These are phyloP conservation scores for Globisporangium megalacanthum DNA, from an alignment of 352 stramenopile species.

Conservation along the genomic window DNA sequence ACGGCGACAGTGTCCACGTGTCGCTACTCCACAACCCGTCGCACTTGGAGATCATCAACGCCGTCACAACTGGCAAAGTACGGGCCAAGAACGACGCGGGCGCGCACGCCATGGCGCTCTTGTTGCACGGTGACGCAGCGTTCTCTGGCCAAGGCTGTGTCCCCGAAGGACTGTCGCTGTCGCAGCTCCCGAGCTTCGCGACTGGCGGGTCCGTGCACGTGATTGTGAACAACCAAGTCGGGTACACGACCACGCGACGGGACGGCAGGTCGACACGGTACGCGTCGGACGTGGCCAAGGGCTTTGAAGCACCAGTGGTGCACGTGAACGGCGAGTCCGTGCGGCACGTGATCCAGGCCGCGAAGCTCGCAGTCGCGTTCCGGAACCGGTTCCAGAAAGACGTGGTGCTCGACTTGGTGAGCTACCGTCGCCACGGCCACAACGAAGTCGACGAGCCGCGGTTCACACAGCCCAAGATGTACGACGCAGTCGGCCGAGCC, in stretches of 20 bases:
- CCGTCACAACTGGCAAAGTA: slow-evolving; percentile 78
- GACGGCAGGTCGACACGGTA: slow-evolving; percentile 81
- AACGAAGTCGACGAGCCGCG: slow-evolving; percentile 88
- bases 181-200: slow-evolving; percentile 70
- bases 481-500: slow-evolving; percentile 58
- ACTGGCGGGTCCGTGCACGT: slow-evolving; percentile 79
- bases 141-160: slow-evolving; percentile 87
- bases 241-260: slow-evolving; percentile 83
- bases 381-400: slow-evolving; percentile 84
- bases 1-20: slow-evolving; percentile 55
- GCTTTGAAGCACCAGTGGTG: slow-evolving; percentile 74
- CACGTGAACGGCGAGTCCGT: slow-evolving; percentile 88
- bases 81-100: slow-evolving; percentile 72
- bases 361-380: slow-evolving; percentile 70
- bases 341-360: slow-evolving; percentile 66
- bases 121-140: slow-evolving; percentile 85
- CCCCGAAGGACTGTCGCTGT: slow-evolving; percentile 65
- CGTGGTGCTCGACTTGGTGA: slow-evolving; percentile 81
- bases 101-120: slow-evolving; percentile 63
- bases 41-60: slow-evolving; percentile 87
- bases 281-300: slow-evolving; percentile 81
- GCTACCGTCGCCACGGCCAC: slow-evolving; percentile 83
- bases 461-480: slow-evolving; percentile 89
- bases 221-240: slow-evolving; percentile 89
- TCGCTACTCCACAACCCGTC: slow-evolving; percentile 85